Conservation (phyloP, 352 stramenopile genomes). For the Pythium phragmiticola region DNA sequence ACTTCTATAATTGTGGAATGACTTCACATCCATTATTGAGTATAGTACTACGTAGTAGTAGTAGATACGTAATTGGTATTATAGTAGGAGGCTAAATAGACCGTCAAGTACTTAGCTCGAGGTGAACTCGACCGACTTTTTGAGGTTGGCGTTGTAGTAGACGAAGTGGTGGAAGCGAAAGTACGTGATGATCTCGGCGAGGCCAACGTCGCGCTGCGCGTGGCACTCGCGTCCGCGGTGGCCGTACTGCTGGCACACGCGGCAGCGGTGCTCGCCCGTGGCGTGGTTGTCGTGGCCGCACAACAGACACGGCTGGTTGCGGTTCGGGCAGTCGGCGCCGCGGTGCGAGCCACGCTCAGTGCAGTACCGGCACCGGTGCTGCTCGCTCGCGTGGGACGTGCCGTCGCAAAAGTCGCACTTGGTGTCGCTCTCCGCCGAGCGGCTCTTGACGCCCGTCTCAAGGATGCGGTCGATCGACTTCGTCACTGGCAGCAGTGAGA, state of each 20-base stretch:
- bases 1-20: too few species aligned
- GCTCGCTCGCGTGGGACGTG: constrained; percentile 57
- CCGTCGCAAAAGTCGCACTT: constrained; percentile 65
- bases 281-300: constrained; percentile 75
- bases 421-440: constrained; percentile 28
- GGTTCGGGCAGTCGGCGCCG: constrained; percentile 68
- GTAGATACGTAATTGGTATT: constrained; percentile 4
- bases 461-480: constrained; percentile 76
- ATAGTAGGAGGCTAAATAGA: constrained; percentile 7
- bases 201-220: constrained; percentile 73
- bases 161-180: constrained; percentile 88
- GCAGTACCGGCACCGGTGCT: constrained; percentile 83
- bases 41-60: too few species aligned
- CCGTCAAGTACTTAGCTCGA: constrained; percentile 19
- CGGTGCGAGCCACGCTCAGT: constrained; percentile 78
- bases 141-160: constrained; percentile 89
- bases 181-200: constrained; percentile 80
- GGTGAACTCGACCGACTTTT: constrained; percentile 85
- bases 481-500: constrained; percentile 75
- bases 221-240: constrained; percentile 84
- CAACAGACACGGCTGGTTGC: constrained; percentile 60
- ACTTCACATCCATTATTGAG: too few species aligned
- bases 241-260: constrained; percentile 80
- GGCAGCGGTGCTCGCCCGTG: constrained; percentile 80
- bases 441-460: constrained; percentile 59